Evolutionary conservation across 495 filamentous ascomycete species (phyloP).

Genomic region (Podospora appendiculata): DNA sequence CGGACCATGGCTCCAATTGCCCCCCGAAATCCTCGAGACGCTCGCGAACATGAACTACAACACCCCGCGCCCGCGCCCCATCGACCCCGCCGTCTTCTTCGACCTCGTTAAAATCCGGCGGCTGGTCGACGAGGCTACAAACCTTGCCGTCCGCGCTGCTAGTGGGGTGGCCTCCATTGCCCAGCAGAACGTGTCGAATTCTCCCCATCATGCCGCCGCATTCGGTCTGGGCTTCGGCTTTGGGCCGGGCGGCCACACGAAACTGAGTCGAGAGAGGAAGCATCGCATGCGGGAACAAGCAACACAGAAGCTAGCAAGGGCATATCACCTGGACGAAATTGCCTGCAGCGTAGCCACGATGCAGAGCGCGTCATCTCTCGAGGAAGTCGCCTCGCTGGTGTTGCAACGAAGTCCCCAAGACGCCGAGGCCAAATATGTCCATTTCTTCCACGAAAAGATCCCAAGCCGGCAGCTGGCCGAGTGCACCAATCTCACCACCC

Average conservation of each 20-base stretch:
- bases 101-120: constrained; percentile 73
- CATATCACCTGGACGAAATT: constrained; percentile 73
- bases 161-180: constrained; percentile 59
- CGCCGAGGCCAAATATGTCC: constrained; percentile 69
- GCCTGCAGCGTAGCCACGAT: constrained; percentile 74
- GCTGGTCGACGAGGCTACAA: constrained; percentile 68
- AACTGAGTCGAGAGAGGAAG: constrained; percentile 64
- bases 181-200: constrained; percentile 44
- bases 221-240: constrained; percentile 53
- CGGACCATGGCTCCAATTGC: constrained; percentile 78
- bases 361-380: constrained; percentile 70
- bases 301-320: constrained; percentile 63
- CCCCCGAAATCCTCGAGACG: constrained; percentile 70
- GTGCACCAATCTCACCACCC: constrained; percentile 54
- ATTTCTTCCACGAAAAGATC: constrained; percentile 86
- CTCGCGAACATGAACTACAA: constrained; percentile 73
- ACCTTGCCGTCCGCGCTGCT: constrained; percentile 66
- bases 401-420: constrained; percentile 55
- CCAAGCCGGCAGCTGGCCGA: constrained; percentile 68
- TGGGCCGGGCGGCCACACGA: constrained; percentile 48
- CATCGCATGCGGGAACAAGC: constrained; percentile 70
- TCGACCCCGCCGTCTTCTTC: constrained; percentile 75
- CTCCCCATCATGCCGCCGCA: constrained; percentile 46
- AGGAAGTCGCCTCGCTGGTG: constrained; percentile 69
- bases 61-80: constrained; percentile 62